Evolutionary conservation across 139 green algal species (phyloP).

Genomic region (Coelastrella sp.): DNA sequence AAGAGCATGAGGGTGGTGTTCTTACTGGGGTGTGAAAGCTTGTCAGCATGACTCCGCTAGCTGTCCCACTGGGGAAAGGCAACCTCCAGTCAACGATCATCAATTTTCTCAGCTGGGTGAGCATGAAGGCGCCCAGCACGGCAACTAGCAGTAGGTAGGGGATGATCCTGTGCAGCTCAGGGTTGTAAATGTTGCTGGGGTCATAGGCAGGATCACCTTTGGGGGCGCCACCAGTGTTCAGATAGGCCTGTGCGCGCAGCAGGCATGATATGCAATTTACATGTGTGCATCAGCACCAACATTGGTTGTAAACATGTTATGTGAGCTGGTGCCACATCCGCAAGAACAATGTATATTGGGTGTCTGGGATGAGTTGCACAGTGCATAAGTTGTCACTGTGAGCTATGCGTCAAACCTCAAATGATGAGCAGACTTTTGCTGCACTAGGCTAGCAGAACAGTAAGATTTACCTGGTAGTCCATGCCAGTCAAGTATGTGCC

Average conservation of each 20-base stretch:
- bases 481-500: constrained; percentile 39
- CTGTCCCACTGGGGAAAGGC: constrained; percentile 52
- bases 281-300: too few species aligned
- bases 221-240: constrained; percentile 32
- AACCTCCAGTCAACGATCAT: constrained; percentile 60
- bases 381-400: too few species aligned
- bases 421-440: too few species aligned
- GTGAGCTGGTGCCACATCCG: too few species aligned
- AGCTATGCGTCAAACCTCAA: too few species aligned
- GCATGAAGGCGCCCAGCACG: constrained; percentile 56
- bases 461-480: neutral
- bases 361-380: too few species aligned
- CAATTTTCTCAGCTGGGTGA: constrained; percentile 50
- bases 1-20: neutral
- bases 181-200: constrained; percentile 45
- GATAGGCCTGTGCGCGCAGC: constrained; percentile 22
- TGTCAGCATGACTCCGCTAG: constrained; percentile 55
- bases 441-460: too few species aligned
- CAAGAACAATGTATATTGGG: too few species aligned
- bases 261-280: too few species aligned
- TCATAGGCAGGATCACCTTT: constrained; percentile 12
- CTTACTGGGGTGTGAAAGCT: constrained; percentile 44
- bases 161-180: constrained; percentile 22
- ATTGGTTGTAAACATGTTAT: too few species aligned
- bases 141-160: constrained; percentile 50